Conservation (phyloP, 1,284 basidiomycete species). For the Vanrija sp. region DNA sequence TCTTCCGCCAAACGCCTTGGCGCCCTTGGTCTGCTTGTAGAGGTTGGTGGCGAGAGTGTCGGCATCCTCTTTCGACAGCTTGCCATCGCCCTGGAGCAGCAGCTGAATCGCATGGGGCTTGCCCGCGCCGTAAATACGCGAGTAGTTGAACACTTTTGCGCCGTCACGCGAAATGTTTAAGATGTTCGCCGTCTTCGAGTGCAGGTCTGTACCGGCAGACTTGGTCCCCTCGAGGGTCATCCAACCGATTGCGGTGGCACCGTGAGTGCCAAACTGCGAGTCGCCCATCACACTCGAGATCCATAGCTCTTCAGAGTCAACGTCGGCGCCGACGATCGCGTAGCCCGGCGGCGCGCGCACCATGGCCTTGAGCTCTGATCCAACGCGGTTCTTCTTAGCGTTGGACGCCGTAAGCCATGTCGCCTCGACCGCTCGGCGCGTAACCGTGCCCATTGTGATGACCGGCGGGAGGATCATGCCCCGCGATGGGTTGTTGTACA, state of each 20-base stretch:
- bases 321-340: constrained; percentile 94
- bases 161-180: constrained; percentile 89
- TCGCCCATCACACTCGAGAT: constrained; percentile 99
- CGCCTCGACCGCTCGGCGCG: constrained; percentile 92
- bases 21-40: constrained; percentile 91
- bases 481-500: constrained; percentile 63
- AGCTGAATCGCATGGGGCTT: constrained; percentile 90
- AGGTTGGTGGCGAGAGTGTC: constrained; percentile 77
- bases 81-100: constrained; percentile 78
- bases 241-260: constrained; percentile 96
- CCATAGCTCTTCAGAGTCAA: constrained; percentile 98
- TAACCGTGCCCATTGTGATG: constrained; percentile 97
- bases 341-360: constrained; percentile 90
- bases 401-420: constrained; percentile 99
- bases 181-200: constrained; percentile 94
- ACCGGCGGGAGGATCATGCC: constrained; percentile 95
- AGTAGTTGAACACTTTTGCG: constrained; percentile 99
- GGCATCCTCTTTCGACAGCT: constrained; percentile 73
- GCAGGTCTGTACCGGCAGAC: constrained; percentile 87
- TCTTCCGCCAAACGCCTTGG: constrained; percentile 62
- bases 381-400: constrained; percentile 94
- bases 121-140: constrained; percentile 96
- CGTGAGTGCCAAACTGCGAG: constrained; percentile 95
- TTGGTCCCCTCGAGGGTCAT: constrained; percentile 99
- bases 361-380: constrained; percentile 97